Evolutionary conservation across 257 asterid genomes (phyloP), one percentile per base, ranked within the genome.

Genomic region (Nicotiana paniculata): DNA sequence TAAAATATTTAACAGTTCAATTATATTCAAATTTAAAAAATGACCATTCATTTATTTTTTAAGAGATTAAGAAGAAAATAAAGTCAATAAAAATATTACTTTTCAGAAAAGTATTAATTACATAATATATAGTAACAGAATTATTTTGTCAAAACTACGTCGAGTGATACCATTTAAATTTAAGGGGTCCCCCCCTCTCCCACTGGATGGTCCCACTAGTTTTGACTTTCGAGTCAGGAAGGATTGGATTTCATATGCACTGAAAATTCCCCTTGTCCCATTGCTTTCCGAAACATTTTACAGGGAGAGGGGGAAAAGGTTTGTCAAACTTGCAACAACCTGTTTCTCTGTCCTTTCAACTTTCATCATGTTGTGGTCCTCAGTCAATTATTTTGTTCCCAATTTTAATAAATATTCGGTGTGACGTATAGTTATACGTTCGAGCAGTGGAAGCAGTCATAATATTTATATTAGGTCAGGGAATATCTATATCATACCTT

Each of bases 171-270:
- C 17, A 68, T 68, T 68, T 18, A 68, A 35, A 68, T 68, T 11
- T 68, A 66, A 68, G 39, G 30, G 77, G 5, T 16, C 16, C 15
- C 39, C 30, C 3, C 32, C 32, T 3, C 30, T 28, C 8, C 76
- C 54, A 35, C 1, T 17, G 55, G 53, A 55, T 70, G 77, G 58
- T 70, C 77, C 77, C 77, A 39, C 5, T 39, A 39, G 18, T 70
- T 70, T 70, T 70, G 77, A 70, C 77, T 70, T 39, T 70, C 21
- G 77, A 24, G 77, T 64, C n/a, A 64, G 70, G n/a, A 64, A 64
- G 39, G n/a, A 64, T 64, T 64, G 70, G n/a, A 28, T 69, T 18
- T 39, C 18, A 39, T 39, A 69, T 69, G 57, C 18, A 70, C 35
- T 70, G 77, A 54, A 39, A 70, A 70, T 70, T 70, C 77, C 33